Evolutionary conservation across 2,329 filamentous ascomycete genomes (phyloP), one percentile per base, ranked within the genome.

Genomic region (Trichoderma semiorbis): DNA sequence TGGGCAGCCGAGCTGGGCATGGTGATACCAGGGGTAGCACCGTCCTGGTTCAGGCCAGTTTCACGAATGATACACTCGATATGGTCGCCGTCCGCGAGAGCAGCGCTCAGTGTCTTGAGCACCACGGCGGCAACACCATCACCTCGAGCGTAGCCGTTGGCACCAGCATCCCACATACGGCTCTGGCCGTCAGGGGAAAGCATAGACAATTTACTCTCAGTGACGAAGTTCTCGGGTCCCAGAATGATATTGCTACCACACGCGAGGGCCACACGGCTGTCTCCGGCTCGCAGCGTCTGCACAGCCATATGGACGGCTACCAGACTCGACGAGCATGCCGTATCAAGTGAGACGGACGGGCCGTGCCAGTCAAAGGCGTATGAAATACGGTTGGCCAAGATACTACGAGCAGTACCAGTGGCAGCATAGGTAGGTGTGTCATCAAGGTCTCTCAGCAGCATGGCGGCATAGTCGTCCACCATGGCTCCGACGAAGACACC

Each of bases 231-330:
- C 16, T 43, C 24, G 3, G 65, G 55, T 16, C 30, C 90, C 90
- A 0, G 90, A 90, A 0, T 88, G 83, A 3, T 92, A 80, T 77
- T 92, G 89, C 87, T 84, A 63, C 43, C 14, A 11, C 70, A 21
- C 1, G 64, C 64, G 26, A 62, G 18, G 10, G 26, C 36, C 36
- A 39, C 36, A 39, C 36, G 55, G 3, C 21, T 14, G 5, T 72
- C 70, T 3, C 83, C 81, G 4, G 36, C 14, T 21, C 74, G 62
- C 8, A 76, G 55, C 2, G 39, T 39, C 36, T 74, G 24, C 39
- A 75, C 60, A 81, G 85, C 62, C 21, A 83, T 78, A 72, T 87
- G 83, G 0, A 87, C 76, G 0, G 84, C 84, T 1, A 84, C 80
- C 2, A 87, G 75, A 61, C 81, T 83, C n/a, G 83, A 81, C 0